Conservation (phyloP, 1,284 basidiomycete species). For the Anthracocystis walkeri region DNA sequence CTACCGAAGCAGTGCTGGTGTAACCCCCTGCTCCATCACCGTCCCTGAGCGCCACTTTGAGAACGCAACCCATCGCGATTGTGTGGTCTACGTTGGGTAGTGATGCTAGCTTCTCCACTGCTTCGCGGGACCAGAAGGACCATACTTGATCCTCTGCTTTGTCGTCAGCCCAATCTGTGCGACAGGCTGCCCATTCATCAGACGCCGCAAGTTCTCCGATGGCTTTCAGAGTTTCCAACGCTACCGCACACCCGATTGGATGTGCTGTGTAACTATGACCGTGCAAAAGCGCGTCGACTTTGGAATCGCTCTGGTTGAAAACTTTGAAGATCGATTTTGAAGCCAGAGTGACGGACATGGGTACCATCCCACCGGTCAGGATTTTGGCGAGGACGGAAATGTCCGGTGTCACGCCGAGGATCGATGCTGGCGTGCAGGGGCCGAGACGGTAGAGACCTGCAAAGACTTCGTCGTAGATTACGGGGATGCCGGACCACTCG, state of each 20-base stretch:
- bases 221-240: constrained; percentile 81
- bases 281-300: constrained; percentile 87
- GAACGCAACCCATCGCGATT: constrained; percentile 89
- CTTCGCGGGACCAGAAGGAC: constrained; percentile 87
- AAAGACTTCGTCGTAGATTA: constrained; percentile 97
- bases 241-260: constrained; percentile 83
- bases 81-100: constrained; percentile 77
- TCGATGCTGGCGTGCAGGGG: constrained; percentile 51
- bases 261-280: constrained; percentile 84
- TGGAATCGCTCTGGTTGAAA: constrained; percentile 79
- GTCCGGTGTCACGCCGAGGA: constrained; percentile 71
- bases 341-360: constrained; percentile 82
- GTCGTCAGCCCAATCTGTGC: constrained; percentile 71
- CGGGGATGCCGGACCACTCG: constrained; percentile 81
- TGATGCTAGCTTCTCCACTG: constrained; percentile 77
- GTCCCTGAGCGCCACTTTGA: constrained; percentile 83
- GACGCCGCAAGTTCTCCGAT: constrained; percentile 73
- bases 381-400: constrained; percentile 93
- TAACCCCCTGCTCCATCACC: constrained; percentile 72
- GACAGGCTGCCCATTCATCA: constrained; percentile 76
- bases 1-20: constrained; percentile 52
- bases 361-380: constrained; percentile 90
- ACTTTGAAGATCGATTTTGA: constrained; percentile 81
- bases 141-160: constrained; percentile 72
- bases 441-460: constrained; percentile 90